Evolutionary conservation across 1,139 yeast genomes (phyloP).

Genomic region (Debaryomyces psychrophilus): DNA sequence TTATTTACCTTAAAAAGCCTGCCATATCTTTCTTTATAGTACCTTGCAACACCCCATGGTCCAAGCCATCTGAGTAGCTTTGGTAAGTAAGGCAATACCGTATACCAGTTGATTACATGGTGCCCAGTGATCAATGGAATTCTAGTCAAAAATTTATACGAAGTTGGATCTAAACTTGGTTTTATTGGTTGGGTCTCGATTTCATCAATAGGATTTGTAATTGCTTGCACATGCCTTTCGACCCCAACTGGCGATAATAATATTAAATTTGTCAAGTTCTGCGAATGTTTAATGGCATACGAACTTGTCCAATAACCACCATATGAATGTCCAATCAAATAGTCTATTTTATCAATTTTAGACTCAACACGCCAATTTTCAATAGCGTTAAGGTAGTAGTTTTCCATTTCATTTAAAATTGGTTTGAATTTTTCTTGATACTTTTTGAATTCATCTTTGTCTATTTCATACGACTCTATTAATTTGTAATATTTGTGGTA

Average conservation of each 20-base stretch:
- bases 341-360: slow-evolving; percentile 40
- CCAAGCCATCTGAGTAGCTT: slow-evolving; percentile 48
- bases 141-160: slow-evolving; percentile 45
- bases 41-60: slow-evolving; percentile 52
- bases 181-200: slow-evolving; percentile 18
- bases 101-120: slow-evolving; percentile 44
- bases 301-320: slow-evolving; percentile 54
- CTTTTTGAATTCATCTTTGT: slow-evolving; percentile 28
- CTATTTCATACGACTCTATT: slow-evolving; percentile 37
- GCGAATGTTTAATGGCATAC: slow-evolving; percentile 50
- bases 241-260: slow-evolving; percentile 92
- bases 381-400: slow-evolving; percentile 39
- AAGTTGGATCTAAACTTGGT: slow-evolving; percentile 44
- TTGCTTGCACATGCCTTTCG: slow-evolving; percentile 68
- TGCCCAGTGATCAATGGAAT: slow-evolving; percentile 42
- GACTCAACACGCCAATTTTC: slow-evolving; percentile 42
- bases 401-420: slow-evolving; percentile 43
- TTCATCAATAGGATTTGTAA: slow-evolving; percentile 44
- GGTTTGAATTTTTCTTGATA: slow-evolving; percentile 44
- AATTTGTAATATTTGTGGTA: slow-evolving; percentile 48
- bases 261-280: slow-evolving; percentile 62
- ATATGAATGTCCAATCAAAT: slow-evolving; percentile 48
- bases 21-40: slow-evolving; percentile 50
- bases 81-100: slow-evolving; percentile 46
- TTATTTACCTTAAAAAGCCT: slow-evolving; percentile 50